Percentiles rank a stretch among this genome's conserved stretches.
Evolutionary conservation across 1,284 basidiomycete species (phyloP).

Genomic region (Boletus semigastroideus): DNA sequence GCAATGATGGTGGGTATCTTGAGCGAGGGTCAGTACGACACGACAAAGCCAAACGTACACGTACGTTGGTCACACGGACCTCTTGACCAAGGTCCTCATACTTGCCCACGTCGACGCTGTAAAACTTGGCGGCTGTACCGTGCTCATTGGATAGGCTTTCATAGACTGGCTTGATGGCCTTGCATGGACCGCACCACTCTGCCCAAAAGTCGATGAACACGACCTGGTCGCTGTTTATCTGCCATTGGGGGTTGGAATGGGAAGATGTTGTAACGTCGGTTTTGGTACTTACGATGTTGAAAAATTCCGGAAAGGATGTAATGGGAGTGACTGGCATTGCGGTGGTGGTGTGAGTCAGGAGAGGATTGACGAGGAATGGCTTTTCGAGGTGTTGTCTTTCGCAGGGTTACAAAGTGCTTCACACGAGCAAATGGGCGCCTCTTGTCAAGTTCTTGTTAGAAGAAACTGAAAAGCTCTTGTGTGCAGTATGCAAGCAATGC

Average conservation of each 20-base stretch:
- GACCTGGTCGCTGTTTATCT: constrained; percentile 9
- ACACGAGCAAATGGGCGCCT: too few relatives aligned
- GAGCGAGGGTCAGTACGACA: background rate
- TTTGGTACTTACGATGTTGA: background rate
- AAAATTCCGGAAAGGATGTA: constrained; percentile 5
- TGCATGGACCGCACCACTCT: constrained; percentile 10
- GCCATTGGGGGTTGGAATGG: background rate
- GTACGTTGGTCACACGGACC: constrained; percentile 3
- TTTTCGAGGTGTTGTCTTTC: too few relatives aligned
- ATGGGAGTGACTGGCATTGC: constrained; percentile 10
- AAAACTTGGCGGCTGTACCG: constrained; percentile 8
- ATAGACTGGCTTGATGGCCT: constrained; percentile 6
- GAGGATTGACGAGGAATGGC: too few relatives aligned
- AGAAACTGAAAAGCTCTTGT: too few relatives aligned
- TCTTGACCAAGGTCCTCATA: constrained; percentile 6
- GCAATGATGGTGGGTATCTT: constrained; percentile 20
- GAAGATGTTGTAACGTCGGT: background rate
- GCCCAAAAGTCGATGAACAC: constrained; percentile 1
- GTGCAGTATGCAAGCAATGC: too few relatives aligned
- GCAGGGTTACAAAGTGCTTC: too few relatives aligned
- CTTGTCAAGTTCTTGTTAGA: too few relatives aligned
- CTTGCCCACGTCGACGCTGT: constrained; percentile 6
- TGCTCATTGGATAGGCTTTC: constrained; percentile 4
- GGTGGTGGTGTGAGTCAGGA: too few relatives aligned
- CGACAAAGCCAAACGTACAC: background rate